These are phyloP conservation scores for Venturia asperata DNA, from an alignment of 2,329 filamentous ascomycete genomes.

Conservation along the genomic window DNA sequence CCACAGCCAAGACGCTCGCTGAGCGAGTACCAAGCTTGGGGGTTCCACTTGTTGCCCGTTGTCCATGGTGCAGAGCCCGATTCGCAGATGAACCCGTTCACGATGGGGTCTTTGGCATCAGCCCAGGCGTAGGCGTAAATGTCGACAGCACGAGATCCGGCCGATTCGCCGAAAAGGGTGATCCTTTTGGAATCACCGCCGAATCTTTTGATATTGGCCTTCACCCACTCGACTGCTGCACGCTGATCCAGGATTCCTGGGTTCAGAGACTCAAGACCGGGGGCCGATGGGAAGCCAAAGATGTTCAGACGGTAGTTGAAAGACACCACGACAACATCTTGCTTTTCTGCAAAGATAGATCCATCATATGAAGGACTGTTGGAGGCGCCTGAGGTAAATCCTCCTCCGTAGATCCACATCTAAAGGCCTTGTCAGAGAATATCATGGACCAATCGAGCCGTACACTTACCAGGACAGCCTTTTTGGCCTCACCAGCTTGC, in stretches of 20 bases:
- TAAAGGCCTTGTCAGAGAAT: not conserved
- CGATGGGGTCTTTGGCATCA: slow-evolving; percentile 30
- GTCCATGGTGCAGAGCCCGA: slow-evolving; percentile 20
- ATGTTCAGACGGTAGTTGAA: slow-evolving; percentile 39
- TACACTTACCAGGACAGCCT: slow-evolving; percentile 37
- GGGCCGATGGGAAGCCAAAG: slow-evolving; percentile 37
- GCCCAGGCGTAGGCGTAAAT: slow-evolving; percentile 29
- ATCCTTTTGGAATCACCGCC: slow-evolving; percentile 44
- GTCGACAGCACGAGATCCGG: slow-evolving; percentile 34
- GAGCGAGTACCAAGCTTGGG: slow-evolving; percentile 10
- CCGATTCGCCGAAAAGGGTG: slow-evolving; percentile 44
- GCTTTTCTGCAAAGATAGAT: slow-evolving; percentile 30
- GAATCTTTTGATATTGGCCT: slow-evolving; percentile 45
- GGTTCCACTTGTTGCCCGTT: slow-evolving; percentile 9
- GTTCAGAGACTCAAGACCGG: slow-evolving; percentile 34
- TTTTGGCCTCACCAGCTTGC: slow-evolving; percentile 23
- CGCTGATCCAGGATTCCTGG: slow-evolving; percentile 50
- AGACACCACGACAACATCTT: slow-evolving; percentile 38
- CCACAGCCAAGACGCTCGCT: slow-evolving; percentile 15
- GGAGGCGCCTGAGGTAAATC: slow-evolving; percentile 32
- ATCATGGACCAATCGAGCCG: slow-evolving; percentile 28
- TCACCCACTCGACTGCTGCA: slow-evolving; percentile 46
- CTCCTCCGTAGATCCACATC: slow-evolving; percentile 49
- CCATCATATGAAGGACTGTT: slow-evolving; percentile 35
- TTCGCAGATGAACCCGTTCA: slow-evolving; percentile 21